phyloP scores from a whole-genome alignment of 2,329 filamentous ascomycete genomes.

The Purpureocillium takamizusanense region DNA sequence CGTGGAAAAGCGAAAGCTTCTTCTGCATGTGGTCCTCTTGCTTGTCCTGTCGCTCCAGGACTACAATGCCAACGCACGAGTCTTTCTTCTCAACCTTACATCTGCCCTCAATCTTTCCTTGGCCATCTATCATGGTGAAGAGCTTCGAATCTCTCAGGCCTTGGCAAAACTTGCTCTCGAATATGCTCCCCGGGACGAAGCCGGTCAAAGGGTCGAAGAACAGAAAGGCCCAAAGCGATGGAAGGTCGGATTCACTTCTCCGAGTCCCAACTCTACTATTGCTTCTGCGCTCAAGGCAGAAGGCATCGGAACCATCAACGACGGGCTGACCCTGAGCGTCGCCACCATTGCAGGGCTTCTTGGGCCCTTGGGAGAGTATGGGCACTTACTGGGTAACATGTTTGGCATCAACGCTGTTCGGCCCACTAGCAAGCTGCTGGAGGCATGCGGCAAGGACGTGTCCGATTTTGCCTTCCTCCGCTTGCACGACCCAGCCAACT shows the following conservation, averaged over 20 bases:
- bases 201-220: conserved; percentile 41
- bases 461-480: conserved; percentile 84
- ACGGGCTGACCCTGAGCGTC: conserved; percentile 65
- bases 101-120: conserved; percentile 63
- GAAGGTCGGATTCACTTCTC: conserved; percentile 52
- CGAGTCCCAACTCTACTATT: conserved; percentile 54
- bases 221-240: conserved; percentile 56
- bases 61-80: conserved; percentile 65
- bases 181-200: conserved; percentile 18
- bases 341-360: conserved; percentile 70
- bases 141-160: conserved; percentile 65
- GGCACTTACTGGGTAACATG: conserved; percentile 70
- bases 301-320: conserved; percentile 70
- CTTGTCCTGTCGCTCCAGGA: conserved; percentile 68
- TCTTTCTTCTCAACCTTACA: conserved; percentile 60
- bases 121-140: conserved; percentile 57
- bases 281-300: conserved; percentile 69
- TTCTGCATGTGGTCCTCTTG: conserved; percentile 65
- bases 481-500: conserved; percentile 40
- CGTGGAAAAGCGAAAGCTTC: conserved; percentile 52
- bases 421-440: conserved; percentile 80
- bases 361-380: conserved; percentile 70
- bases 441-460: conserved; percentile 77
- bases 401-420: conserved; percentile 87
- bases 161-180: conserved; percentile 64